Conservation (phyloP, 2,329 filamentous ascomycete genomes). For the Neofusicoccum ribis region DNA sequence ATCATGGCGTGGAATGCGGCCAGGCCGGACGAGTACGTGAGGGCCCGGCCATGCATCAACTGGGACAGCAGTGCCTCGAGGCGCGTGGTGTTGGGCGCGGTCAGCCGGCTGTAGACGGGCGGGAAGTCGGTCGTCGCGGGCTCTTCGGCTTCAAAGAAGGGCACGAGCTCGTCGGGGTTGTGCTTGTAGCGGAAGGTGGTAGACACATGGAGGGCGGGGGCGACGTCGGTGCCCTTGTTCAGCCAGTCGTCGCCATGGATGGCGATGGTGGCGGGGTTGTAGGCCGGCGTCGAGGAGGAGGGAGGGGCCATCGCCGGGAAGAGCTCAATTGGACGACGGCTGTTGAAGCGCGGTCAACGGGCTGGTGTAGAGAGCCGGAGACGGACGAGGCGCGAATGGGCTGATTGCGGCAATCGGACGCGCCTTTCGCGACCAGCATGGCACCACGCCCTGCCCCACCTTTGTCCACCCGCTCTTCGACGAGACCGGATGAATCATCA, state of each 20-base stretch:
- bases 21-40: slow-evolving; percentile 84
- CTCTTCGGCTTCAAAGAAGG: slow-evolving; percentile 47
- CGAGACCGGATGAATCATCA: background rate
- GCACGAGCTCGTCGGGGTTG: slow-evolving; percentile 66
- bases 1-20: slow-evolving; percentile 86
- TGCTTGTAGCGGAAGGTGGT: slow-evolving; percentile 83
- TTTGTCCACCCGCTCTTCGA: background rate
- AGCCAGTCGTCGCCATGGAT: slow-evolving; percentile 81
- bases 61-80: slow-evolving; percentile 79
- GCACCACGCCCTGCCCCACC: background rate
- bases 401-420: background rate
- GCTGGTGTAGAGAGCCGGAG: background rate
- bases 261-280: slow-evolving; percentile 68
- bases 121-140: slow-evolving; percentile 44
- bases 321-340: background rate
- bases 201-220: slow-evolving; percentile 85
- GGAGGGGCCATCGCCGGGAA: background rate
- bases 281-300: slow-evolving; percentile 23
- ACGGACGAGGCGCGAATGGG: background rate
- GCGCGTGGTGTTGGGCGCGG: slow-evolving; percentile 76
- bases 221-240: slow-evolving; percentile 74
- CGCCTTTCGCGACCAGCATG: background rate
- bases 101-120: slow-evolving; percentile 82
- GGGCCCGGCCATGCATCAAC: slow-evolving; percentile 62
- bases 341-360: background rate